These are phyloP conservation scores for Petunia hybrid DNA, from an alignment of 305 asterid genomes.

Conservation along the genomic window DNA sequence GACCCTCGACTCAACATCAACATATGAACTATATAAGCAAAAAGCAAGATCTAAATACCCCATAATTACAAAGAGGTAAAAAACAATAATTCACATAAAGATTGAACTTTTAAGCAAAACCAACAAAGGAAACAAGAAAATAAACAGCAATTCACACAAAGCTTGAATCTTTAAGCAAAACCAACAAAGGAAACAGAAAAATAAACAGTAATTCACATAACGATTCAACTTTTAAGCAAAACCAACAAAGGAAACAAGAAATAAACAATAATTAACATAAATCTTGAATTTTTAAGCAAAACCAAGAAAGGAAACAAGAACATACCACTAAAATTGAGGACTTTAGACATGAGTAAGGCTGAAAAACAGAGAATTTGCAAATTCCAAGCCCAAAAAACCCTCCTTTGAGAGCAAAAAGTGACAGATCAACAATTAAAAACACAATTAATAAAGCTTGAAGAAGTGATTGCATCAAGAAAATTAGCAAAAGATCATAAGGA, in stretches of 20 bases:
- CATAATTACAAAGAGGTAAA: too few species aligned
- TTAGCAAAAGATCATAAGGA: slow-evolving; percentile 33
- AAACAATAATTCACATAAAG: too few species aligned
- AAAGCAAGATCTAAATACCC: slow-evolving; percentile 27
- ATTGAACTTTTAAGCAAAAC: too few species aligned
- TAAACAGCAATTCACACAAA: too few species aligned
- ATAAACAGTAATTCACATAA: too few species aligned
- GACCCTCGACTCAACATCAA: too few species aligned
- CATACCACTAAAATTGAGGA: slow-evolving; percentile 79
- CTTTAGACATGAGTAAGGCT: slow-evolving; percentile 66
- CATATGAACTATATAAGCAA: too few species aligned
- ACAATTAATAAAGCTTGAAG: slow-evolving; percentile 45
- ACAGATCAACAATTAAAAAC: slow-evolving; percentile 52
- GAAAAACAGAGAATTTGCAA: slow-evolving; percentile 47
- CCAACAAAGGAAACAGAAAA: too few species aligned
- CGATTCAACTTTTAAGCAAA: too few species aligned
- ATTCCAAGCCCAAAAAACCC: slow-evolving; percentile 58
- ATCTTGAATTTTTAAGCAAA: slow-evolving; percentile 32
- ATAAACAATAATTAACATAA: slow-evolving; percentile 31
- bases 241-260: too few species aligned
- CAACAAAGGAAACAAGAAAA: too few species aligned
- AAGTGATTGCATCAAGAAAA: slow-evolving; percentile 68
- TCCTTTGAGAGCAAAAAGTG: slow-evolving; percentile 62
- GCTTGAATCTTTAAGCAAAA: too few species aligned
- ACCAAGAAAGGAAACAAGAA: slow-evolving; percentile 39